Evolutionary conservation across 768 basidiomycete species (phyloP).

Genomic region (Harrya chromipes): DNA sequence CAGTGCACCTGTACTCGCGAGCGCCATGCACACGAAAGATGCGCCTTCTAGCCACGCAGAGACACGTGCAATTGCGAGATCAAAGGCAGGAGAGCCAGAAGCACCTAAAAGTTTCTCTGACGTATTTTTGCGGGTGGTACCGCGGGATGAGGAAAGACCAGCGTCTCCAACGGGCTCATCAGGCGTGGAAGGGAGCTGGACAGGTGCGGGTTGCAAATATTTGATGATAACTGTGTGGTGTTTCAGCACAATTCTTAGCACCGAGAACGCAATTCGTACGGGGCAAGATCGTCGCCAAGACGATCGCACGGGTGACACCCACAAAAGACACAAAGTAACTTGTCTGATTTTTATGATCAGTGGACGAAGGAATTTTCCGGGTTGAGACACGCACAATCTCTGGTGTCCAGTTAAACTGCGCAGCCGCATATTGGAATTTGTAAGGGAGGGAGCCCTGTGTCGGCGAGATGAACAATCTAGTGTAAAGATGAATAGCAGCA

Average conservation of each 20-base stretch:
- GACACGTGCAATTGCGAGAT: slow-evolving; percentile 62
- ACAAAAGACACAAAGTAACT: slow-evolving; percentile 68
- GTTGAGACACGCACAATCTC: slow-evolving; percentile 47
- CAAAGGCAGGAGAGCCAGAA: slow-evolving; percentile 50
- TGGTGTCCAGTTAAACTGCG: slow-evolving; percentile 63
- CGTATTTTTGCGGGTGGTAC: neutral
- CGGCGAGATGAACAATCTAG: neutral
- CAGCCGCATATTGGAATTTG: slow-evolving; percentile 64
- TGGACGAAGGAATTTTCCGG: neutral
- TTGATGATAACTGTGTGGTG: slow-evolving; percentile 50
- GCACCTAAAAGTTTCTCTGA: neutral
- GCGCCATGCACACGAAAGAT: slow-evolving; percentile 47
- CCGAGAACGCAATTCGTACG: slow-evolving; percentile 39
- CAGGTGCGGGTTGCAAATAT: slow-evolving; percentile 43
- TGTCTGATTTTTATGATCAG: slow-evolving; percentile 38
- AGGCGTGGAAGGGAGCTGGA: slow-evolving; percentile 12
- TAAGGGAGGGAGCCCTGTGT: slow-evolving; percentile 53
- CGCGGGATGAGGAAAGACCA: neutral
- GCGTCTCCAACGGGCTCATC: slow-evolving; percentile 17
- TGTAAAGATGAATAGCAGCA: neutral
- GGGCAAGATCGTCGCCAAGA: slow-evolving; percentile 57
- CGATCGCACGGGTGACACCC: slow-evolving; percentile 51
- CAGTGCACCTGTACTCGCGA: slow-evolving; percentile 42
- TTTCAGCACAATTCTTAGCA: neutral
- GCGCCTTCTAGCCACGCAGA: slow-evolving; percentile 59